Percentiles rank a stretch among this genome's conserved stretches.
These are phyloP conservation scores for Aspergillus sp. DNA, from an alignment of 2,329 filamentous ascomycete species.

Conservation along the genomic window DNA sequence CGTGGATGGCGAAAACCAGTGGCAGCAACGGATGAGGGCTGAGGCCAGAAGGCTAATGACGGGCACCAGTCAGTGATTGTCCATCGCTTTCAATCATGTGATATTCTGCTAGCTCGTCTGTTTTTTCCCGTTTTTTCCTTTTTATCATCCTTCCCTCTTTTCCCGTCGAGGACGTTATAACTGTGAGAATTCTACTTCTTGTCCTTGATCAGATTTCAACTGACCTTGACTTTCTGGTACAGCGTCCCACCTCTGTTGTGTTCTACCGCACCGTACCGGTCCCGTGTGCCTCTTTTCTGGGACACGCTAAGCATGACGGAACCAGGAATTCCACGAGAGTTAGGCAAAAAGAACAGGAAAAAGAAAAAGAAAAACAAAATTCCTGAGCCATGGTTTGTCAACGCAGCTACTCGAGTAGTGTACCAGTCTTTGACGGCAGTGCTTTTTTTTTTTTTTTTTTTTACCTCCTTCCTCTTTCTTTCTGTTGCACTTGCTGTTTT, in stretches of 20 bases:
- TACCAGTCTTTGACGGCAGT: too few relatives aligned
- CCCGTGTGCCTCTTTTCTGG: conserved; percentile 1
- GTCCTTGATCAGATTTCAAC: not conserved
- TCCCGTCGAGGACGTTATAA: not conserved
- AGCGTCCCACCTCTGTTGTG: not conserved
- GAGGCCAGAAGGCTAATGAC: too few relatives aligned
- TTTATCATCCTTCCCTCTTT: not conserved
- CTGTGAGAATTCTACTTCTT: not conserved
- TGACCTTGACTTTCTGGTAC: not conserved
- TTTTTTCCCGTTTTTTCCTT: not conserved
- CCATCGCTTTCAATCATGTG: too few relatives aligned
- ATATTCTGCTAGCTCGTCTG: not conserved
- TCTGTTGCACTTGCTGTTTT: too few relatives aligned
- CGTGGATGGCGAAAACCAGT: conserved; percentile 14
- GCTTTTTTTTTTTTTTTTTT: too few relatives aligned
- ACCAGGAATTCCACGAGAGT: conserved; percentile 1
- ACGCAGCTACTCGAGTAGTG: too few relatives aligned
- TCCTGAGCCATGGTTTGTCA: conserved; percentile 11
- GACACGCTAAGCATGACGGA: conserved; percentile 7
- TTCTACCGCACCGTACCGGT: conserved; percentile 1
- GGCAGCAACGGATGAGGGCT: too few relatives aligned
- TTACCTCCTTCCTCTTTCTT: too few relatives aligned
- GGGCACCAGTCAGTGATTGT: too few relatives aligned
- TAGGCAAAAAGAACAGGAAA: too few relatives aligned
- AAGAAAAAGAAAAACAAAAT: too few relatives aligned